Base-by-base conservation (phyloP, 768 basidiomycete genomes). In the Xerocomus brunneocitrinus region DNA sequence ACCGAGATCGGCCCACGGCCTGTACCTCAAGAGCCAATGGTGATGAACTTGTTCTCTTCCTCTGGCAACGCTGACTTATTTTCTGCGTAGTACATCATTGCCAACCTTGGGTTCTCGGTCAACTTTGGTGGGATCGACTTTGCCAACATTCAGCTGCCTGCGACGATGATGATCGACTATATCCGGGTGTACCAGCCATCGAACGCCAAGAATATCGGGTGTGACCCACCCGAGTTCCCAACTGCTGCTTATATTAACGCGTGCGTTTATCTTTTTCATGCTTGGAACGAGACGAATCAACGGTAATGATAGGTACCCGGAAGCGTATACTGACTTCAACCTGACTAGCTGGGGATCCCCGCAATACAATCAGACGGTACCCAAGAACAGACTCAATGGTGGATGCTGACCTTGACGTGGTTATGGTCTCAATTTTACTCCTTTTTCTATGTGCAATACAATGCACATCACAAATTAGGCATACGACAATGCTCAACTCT, bases 91-190 rank as follows among this genome's bases (percentile, higher is more conserved):
- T 86, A 86, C 51, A 77, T 91, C 66, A 79, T 90, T 52, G 77
- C 79, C 46, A 87, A 88, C 55, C 74, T 87, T 34, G 89, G 86
- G 36, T 80, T 89, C 53, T 89, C 86, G 7, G 57, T 72, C 41
- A 83, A 79, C 61, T 90, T 90, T 66, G 87, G 84, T 14, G 73
- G 67, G 8, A 80, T 89, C 60, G 82, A 90, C 58, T 75, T 82
- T 49, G 72, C 73, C 5, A 60, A 80, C 36, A 63, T 89, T 28
- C 67, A 69, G 19, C 76, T 85, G 61, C 82, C 82, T 5, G 67
- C 79, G 8, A 75, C 73, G 27, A 85, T 94, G 87, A 73, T 73
- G 50, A 72, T 94, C 47, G 93, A 95, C 63, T 95, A 83, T 54
- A 82, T 95, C 52, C 81, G 93, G 2, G 87, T 95, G 12, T 88